phyloP scores from a whole-genome alignment of 257 asterid species.

The Fraxinus americana region DNA sequence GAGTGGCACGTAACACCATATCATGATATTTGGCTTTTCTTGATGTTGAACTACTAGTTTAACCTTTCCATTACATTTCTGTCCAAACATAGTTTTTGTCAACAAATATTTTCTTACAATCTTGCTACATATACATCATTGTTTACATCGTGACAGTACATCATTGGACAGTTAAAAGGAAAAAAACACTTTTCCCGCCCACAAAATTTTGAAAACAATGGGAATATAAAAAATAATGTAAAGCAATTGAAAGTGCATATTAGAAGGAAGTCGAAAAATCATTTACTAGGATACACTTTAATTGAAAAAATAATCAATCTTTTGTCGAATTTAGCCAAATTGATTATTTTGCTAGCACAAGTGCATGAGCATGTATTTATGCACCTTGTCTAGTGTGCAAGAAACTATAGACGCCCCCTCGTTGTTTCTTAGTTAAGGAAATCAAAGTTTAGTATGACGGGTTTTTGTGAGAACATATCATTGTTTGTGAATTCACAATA shows the following conservation, averaged over 20 bases:
- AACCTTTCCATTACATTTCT: neutral
- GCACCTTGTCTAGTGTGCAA: neutral
- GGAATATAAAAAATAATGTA: no score
- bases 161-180: no score
- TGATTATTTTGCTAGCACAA: no score
- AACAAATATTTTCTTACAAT: neutral
- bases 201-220: no score
- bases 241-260: no score
- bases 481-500: no score
- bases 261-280: neutral
- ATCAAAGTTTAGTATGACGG: neutral
- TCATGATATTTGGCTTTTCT: neutral
- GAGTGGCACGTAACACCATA: neutral
- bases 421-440: neutral
- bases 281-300: neutral
- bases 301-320: neutral
- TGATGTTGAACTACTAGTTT: neutral
- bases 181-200: no score
- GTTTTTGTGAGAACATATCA: no score
- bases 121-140: no score
- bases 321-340: neutral
- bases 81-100: neutral
- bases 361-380: no score
- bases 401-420: neutral
- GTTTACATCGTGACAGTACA: no score